phyloP scores from a whole-genome alignment of 1,284 basidiomycete genomes.

The Cutaneotrichosporon mucoides region DNA sequence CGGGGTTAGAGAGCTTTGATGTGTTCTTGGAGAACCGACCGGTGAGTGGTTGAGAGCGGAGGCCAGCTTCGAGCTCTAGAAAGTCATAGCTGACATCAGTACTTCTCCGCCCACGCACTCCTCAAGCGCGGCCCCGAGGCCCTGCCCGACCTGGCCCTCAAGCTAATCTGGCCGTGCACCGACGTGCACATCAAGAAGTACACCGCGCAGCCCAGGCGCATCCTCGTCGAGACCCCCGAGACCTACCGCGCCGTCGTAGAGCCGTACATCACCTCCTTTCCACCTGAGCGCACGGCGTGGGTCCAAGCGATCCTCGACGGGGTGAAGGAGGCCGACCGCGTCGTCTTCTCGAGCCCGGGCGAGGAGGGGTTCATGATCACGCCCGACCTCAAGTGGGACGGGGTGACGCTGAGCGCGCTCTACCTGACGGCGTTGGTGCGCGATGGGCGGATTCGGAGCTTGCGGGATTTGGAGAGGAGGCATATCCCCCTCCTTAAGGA shows the following conservation, averaged over 20 bases:
- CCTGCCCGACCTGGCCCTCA: constrained; percentile 53
- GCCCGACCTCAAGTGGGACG: constrained; percentile 94
- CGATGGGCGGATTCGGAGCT: constrained; percentile 57
- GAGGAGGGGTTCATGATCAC: constrained; percentile 69
- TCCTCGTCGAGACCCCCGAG: constrained; percentile 76
- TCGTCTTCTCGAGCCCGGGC: constrained; percentile 63
- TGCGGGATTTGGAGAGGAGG: constrained; percentile 64
- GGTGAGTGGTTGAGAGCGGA: too few relatives aligned
- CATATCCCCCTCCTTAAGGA: constrained; percentile 68
- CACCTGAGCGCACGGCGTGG: constrained; percentile 75
- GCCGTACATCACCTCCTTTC: constrained; percentile 73
- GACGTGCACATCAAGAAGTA: constrained; percentile 83
- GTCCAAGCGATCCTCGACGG: constrained; percentile 81
- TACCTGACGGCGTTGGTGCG: constrained; percentile 71
- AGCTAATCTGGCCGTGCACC: constrained; percentile 74
- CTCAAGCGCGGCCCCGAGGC: constrained; percentile 16
- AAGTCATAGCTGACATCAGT: too few relatives aligned
- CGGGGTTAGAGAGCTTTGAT: constrained; percentile 26
- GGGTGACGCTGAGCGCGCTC: constrained; percentile 56
- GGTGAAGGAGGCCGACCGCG: constrained; percentile 69
- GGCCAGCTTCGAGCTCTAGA: too few relatives aligned
- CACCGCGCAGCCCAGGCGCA: constrained; percentile 63
- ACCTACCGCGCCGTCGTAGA: constrained; percentile 65
- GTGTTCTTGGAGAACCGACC: constrained; percentile 39
- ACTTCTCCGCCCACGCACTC: constrained; percentile 45